These are phyloP conservation scores for Neophaeococcomyces aloes DNA, from an alignment of 2,329 filamentous ascomycete species.

Conservation along the genomic window DNA sequence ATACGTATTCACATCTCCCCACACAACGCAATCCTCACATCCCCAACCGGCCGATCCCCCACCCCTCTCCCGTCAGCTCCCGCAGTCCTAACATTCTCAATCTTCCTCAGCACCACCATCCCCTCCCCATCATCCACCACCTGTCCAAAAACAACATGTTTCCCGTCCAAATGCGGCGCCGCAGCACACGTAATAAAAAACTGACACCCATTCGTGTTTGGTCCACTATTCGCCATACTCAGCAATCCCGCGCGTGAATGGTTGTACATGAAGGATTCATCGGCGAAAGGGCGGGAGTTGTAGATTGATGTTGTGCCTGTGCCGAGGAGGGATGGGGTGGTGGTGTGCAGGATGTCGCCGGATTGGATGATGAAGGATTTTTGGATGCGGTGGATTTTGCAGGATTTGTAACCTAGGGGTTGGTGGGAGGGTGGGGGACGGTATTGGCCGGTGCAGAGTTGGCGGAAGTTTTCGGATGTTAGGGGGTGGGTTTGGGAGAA, in stretches of 20 bases:
- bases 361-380: constrained; percentile 97
- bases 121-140: constrained; percentile 57
- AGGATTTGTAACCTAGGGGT: constrained; percentile 87
- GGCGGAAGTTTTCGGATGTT: constrained; percentile 93
- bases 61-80: constrained; percentile 29
- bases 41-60: constrained; percentile 66
- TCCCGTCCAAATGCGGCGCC: constrained; percentile 78
- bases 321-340: constrained; percentile 43
- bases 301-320: constrained; percentile 84
- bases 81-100: constrained; percentile 80
- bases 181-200: constrained; percentile 93
- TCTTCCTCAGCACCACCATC: constrained; percentile 82
- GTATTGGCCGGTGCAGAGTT: constrained; percentile 90
- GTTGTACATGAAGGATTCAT: constrained; percentile 77
- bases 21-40: constrained; percentile 75
- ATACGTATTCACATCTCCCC: constrained; percentile 91
- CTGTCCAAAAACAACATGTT: constrained; percentile 92
- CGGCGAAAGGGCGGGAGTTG: constrained; percentile 69
- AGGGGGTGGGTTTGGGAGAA: constrained; percentile 74
- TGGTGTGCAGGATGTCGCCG: constrained; percentile 86
- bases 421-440: constrained; percentile 60
- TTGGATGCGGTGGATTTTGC: constrained; percentile 71
- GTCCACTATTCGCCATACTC: constrained; percentile 93
- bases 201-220: constrained; percentile 86
- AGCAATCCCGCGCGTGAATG: constrained; percentile 73